Evolutionary conservation across 257 asterid species (phyloP), one percentile per base, ranked within the genome.

Genomic region (Penstemon newberryi): DNA sequence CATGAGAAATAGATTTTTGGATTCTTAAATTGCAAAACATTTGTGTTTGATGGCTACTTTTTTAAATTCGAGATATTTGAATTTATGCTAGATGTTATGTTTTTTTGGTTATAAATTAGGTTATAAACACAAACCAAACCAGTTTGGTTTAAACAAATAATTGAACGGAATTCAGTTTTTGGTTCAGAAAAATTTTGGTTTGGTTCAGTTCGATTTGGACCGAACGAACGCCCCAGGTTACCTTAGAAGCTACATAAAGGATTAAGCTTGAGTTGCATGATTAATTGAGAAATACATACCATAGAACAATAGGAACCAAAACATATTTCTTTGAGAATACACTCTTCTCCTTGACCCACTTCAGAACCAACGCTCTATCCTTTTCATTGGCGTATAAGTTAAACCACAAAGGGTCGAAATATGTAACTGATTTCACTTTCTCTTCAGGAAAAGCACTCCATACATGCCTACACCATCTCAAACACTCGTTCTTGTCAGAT

Each of bases 251-350:
- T 39, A 13, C 10, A 33, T 41, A 37, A 47, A 18, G 5, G 19
- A 39, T 42, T 51, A 63, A 72, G 11, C 47, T 54, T 38, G 54
- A 1, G 2, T 56, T 57, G 51, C 47, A 49, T 8, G 42, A 25
- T 33, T 6, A 56, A 43, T 52, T 41, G 56, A 54, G 56, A 58
- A 80, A 72, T 55, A 52, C 87, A 51, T 86, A 86, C 92, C 96
- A 86, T 71, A 69, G 69, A 51, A 88, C 85, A 8, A 90, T 85
- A 45, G 97, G 96, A 81, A 88, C 82, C 7, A 88, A 46, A 46
- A 86, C 80, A 73, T 88, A 88, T 80, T 78, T 81, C 65, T 79
- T 85, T 7, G 81, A 79, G 66, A 87, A 79, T 54, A 85, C 38
- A 55, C 58, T 72, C 76, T 43, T 71, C 69, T 53, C 61, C 84